Evolutionary conservation across 176 grass and related monocot species (phyloP).

Genomic region (Triticum timopheevii): DNA sequence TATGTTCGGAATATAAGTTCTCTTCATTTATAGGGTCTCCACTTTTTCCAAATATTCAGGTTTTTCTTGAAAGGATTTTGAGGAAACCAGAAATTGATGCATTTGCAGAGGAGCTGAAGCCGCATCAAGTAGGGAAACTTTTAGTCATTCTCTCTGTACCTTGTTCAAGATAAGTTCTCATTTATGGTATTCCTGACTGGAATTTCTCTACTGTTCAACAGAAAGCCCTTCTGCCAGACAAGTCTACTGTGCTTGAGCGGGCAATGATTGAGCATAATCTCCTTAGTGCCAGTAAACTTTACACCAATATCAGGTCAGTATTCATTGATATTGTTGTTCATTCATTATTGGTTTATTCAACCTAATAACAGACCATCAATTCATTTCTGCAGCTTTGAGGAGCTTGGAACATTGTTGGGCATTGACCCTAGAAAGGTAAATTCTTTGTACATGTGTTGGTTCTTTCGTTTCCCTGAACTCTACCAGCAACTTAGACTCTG

Average conservation of each 20-base stretch:
- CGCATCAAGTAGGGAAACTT: conserved; percentile 67
- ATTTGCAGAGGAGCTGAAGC: conserved; percentile 94
- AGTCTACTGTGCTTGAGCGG: conserved; percentile 89
- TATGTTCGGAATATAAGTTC: neutral
- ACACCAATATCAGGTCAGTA: conserved; percentile 95
- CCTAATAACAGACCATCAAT: conserved; percentile 24
- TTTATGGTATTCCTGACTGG: conserved; percentile 2
- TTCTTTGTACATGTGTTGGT: neutral
- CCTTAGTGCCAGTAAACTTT: conserved; percentile 91
- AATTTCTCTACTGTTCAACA: conserved; percentile 40
- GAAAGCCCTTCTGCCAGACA: conserved; percentile 98
- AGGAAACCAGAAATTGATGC: conserved; percentile 99
- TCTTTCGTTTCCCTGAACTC: neutral
- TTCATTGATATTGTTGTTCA: neutral
- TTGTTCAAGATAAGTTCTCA: neutral
- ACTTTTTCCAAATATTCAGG: conserved; percentile 46
- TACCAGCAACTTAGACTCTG: neutral
- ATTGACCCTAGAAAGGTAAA: conserved; percentile 91
- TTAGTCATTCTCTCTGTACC: neutral
- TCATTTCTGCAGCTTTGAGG: conserved; percentile 74
- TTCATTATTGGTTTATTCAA: conserved; percentile 28
- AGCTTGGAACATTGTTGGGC: conserved; percentile 91
- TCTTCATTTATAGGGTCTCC: conserved; percentile 3
- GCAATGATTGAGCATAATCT: conserved; percentile 99
- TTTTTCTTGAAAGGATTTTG: conserved; percentile 99